Base-by-base conservation (phyloP, 495 filamentous ascomycete genomes). In the Hypoxylon fragiforme region DNA sequence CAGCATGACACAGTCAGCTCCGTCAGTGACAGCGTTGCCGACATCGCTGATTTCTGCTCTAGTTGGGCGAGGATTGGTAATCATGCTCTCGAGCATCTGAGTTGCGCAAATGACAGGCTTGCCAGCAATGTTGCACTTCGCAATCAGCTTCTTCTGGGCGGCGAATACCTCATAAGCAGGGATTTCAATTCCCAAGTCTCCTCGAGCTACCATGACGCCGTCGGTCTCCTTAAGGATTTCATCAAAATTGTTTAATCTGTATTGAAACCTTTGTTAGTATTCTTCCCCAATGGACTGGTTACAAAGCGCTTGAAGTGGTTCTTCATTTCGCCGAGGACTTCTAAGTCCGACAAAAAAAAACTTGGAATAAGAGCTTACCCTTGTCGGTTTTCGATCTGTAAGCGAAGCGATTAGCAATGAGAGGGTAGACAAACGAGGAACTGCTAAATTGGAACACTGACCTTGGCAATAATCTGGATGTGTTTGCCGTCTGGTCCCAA, bases 81-180 rank as follows among this genome's bases (percentile, higher is more conserved):
- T 97, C 94, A 98, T 98, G 62, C 90, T 95, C 82, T 98, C 94
- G 55, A 98, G 81, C 76, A 79, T 79, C 62, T 79, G 76, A 6
- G 76, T 79, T 42, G 90, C 90, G 72, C 92, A 96, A 70, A 97
- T 96, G 67, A 91, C 90, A 56, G 94, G 94, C 82, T 98, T 98
- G 70, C 95, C 94, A 63, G 92, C 92, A 68, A 97, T 87, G 81
- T 98, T 98, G 83, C 95, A 97, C 85, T 97, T 97, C 71, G 92
- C 90, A 75, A 97, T 97, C 87, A 98, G 92, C 90, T 97, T 97
- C 86, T 98, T 98, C 82, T 98, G 94, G 39, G 94, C 94, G 57
- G 95, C 87, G 77, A 97, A 98, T 46, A 98, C 94, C 81, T 98
- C 95, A 44, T 92, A 89, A 30, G 95, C 91, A 14, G 94, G 91